Percentiles rank a stretch among this genome's conserved stretches.
Conservation (phyloP, 192 early-diverging fungal species). For the Linnemannia zychae region DNA sequence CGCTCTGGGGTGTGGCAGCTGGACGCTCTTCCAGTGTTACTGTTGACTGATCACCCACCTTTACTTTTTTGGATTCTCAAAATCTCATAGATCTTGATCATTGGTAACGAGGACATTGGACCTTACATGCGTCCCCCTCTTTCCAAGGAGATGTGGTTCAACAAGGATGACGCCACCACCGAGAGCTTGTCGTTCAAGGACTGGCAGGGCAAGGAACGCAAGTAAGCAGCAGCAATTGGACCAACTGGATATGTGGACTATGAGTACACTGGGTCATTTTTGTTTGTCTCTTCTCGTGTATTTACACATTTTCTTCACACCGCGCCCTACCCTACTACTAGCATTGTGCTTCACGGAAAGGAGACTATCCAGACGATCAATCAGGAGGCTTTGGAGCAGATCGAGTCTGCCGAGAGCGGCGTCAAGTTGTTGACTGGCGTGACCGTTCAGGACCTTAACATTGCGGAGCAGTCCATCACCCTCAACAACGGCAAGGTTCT, state of each 20-base stretch:
- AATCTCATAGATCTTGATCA: constrained; percentile 65
- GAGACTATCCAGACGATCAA: constrained; percentile 55
- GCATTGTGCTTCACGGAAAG: constrained; percentile 60
- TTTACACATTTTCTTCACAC: neutral
- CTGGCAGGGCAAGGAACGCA: constrained; percentile 70
- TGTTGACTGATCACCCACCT: neutral
- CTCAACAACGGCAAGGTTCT: constrained; percentile 64
- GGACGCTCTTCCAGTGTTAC: neutral
- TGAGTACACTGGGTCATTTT: neutral
- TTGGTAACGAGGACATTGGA: constrained; percentile 65
- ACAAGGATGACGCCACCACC: constrained; percentile 54
- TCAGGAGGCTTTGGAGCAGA: constrained; percentile 57
- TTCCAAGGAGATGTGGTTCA: constrained; percentile 78
- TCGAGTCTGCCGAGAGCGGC: constrained; percentile 55
- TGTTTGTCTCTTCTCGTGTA: neutral
- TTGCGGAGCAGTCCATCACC: constrained; percentile 64
- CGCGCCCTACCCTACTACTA: constrained; percentile 1
- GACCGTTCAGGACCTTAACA: constrained; percentile 63
- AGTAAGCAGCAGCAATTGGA: constrained; percentile 28
- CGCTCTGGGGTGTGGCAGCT: neutral
- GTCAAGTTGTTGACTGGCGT: constrained; percentile 63
- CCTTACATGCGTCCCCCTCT: constrained; percentile 77
- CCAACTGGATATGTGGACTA: no score
- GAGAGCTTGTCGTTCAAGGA: constrained; percentile 67
- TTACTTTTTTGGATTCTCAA: no score